These are phyloP conservation scores for Candida alai DNA, from an alignment of 805 yeast genomes.

Conservation along the genomic window DNA sequence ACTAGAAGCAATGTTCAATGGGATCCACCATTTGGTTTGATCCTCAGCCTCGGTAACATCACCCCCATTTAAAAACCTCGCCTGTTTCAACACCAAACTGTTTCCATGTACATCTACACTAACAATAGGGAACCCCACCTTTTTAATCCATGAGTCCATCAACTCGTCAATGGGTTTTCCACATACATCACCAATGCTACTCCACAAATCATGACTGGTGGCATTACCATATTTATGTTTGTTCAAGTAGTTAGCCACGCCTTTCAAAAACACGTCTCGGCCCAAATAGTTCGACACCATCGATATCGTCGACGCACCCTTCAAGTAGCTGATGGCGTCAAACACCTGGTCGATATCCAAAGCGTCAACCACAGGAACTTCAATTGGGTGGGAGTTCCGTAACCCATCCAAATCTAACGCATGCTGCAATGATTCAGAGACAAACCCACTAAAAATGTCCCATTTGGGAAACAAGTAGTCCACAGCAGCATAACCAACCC, in stretches of 20 bases:
- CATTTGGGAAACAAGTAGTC: constrained; percentile 74
- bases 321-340: constrained; percentile 75
- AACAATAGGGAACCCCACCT: constrained; percentile 71
- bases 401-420: constrained; percentile 55
- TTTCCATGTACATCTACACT: constrained; percentile 41
- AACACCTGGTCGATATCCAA: constrained; percentile 78
- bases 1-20: constrained; percentile 34
- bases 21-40: constrained; percentile 56
- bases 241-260: constrained; percentile 67
- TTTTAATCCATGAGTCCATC: constrained; percentile 70
- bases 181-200: constrained; percentile 56
- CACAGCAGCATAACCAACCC: constrained; percentile 72
- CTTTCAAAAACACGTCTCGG: constrained; percentile 62
- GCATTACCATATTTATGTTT: constrained; percentile 67
- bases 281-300: constrained; percentile 76
- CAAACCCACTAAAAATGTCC: constrained; percentile 64
- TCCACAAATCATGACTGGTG: constrained; percentile 71
- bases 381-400: constrained; percentile 72
- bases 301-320: constrained; percentile 74
- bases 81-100: constrained; percentile 45
- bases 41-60: constrained; percentile 59
- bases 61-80: constrained; percentile 61
- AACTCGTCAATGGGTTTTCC: constrained; percentile 55
- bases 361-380: constrained; percentile 76
- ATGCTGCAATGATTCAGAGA: constrained; percentile 47